These are phyloP conservation scores for Balakata baccata DNA, from an alignment of 345 rosid genomes.

Conservation along the genomic window DNA sequence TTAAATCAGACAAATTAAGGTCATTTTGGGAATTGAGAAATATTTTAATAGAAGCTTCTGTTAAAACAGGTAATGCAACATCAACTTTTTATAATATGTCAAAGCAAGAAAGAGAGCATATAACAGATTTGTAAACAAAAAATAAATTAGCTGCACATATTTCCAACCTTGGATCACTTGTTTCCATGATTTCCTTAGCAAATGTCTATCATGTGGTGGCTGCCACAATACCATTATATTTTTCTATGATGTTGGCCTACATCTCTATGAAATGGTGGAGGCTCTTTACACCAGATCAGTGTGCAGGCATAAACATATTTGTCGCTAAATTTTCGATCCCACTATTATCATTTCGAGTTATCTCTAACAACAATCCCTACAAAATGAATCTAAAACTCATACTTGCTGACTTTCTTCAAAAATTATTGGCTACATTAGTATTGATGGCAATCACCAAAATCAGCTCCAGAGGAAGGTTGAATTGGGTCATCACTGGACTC, in stretches of 20 bases:
- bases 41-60: constrained; percentile 29
- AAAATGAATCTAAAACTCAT: constrained; percentile 69
- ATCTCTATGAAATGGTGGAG: constrained; percentile 60
- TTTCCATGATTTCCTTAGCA: constrained; percentile 50
- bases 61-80: constrained; percentile 18
- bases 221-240: constrained; percentile 78
- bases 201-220: constrained; percentile 76
- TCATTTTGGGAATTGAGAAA: constrained; percentile 28
- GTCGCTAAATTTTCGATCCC: constrained; percentile 87
- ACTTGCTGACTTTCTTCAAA: constrained; percentile 60
- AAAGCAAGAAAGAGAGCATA: constrained; percentile 26
- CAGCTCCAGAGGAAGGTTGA: constrained; percentile 48
- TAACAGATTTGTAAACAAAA: constrained; percentile 18
- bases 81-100: constrained; percentile 25
- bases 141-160: neutral
- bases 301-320: constrained; percentile 83
- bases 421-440: constrained; percentile 45
- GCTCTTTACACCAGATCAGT: constrained; percentile 76
- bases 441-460: constrained; percentile 40
- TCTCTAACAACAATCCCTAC: constrained; percentile 66
- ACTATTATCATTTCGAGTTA: constrained; percentile 67
- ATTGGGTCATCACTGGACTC: constrained; percentile 65
- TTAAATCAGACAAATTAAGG: constrained; percentile 22
- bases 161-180: constrained; percentile 8
- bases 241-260: constrained; percentile 69